These are phyloP conservation scores for Anisodus acutangulus DNA, from an alignment of 257 asterid genomes.

Conservation along the genomic window DNA sequence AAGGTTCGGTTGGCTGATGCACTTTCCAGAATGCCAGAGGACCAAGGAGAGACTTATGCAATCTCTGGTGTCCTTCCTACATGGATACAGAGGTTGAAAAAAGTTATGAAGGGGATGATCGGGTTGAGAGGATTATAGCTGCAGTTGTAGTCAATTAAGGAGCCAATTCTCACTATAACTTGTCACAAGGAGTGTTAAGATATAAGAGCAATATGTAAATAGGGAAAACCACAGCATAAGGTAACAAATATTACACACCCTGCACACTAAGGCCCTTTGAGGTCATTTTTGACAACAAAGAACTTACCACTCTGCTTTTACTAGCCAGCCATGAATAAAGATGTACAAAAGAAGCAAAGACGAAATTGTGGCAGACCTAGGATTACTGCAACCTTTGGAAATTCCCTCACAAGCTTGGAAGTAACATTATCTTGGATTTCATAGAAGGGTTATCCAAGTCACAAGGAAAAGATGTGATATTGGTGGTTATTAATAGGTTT, in stretches of 20 bases:
- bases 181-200: neutral
- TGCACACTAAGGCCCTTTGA: neutral
- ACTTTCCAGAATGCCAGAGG: neutral
- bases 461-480: neutral
- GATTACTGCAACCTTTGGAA: neutral
- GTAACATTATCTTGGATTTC: neutral
- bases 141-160: neutral
- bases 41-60: neutral
- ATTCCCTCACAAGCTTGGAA: neutral
- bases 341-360: neutral
- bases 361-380: neutral
- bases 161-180: neutral
- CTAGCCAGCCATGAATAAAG: neutral
- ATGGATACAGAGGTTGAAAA: neutral
- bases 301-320: neutral
- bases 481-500: neutral
- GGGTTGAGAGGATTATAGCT: neutral
- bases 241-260: neutral
- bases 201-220: neutral
- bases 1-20: neutral
- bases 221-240: neutral
- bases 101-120: neutral
- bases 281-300: neutral
- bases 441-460: constrained; percentile 22
- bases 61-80: neutral